Evolutionary conservation across 768 basidiomycete species (phyloP).

Genomic region (Tricholoma bakamatsutake): DNA sequence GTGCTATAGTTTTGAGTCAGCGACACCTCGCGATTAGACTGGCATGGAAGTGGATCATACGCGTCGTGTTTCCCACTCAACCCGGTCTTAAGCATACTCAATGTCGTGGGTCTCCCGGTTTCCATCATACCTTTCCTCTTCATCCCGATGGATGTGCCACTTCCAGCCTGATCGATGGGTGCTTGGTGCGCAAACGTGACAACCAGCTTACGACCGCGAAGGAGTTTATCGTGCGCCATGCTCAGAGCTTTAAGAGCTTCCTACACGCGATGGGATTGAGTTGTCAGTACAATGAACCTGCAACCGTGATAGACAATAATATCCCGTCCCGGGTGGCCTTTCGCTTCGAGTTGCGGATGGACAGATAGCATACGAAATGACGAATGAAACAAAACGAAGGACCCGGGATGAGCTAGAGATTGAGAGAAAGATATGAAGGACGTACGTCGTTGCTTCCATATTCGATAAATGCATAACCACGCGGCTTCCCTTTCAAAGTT

Average conservation of each 20-base stretch:
- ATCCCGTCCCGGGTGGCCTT: slow-evolving; percentile 16
- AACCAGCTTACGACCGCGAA: slow-evolving; percentile 82
- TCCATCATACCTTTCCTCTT: slow-evolving; percentile 48
- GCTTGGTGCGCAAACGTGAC: slow-evolving; percentile 94
- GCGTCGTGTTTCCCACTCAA: slow-evolving; percentile 43
- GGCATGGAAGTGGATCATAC: slow-evolving; percentile 23
- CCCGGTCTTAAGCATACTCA: slow-evolving; percentile 84
- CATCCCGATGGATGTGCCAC: slow-evolving; percentile 12
- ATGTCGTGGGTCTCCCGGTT: slow-evolving; percentile 67
- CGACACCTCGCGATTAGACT: neutral
- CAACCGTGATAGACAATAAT: neutral
- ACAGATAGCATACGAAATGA: slow-evolving; percentile 5
- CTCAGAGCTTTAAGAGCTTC: slow-evolving; percentile 78
- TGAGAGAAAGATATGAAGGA: slow-evolving; percentile 18
- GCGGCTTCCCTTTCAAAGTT: slow-evolving; percentile 81
- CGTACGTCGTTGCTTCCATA: slow-evolving; percentile 76
- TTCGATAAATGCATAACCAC: slow-evolving; percentile 94
- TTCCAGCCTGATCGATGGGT: slow-evolving; percentile 36
- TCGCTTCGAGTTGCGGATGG: slow-evolving; percentile 6
- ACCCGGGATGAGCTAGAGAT: slow-evolving; percentile 43
- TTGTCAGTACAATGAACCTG: slow-evolving; percentile 10
- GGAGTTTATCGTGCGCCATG: slow-evolving; percentile 67
- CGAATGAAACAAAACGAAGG: slow-evolving; percentile 20
- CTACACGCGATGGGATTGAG: slow-evolving; percentile 35
- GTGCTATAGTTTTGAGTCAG: slow-evolving; percentile 44